Conservation (phyloP, 179 eudicot species). For the Heliamphora pulchella region DNA sequence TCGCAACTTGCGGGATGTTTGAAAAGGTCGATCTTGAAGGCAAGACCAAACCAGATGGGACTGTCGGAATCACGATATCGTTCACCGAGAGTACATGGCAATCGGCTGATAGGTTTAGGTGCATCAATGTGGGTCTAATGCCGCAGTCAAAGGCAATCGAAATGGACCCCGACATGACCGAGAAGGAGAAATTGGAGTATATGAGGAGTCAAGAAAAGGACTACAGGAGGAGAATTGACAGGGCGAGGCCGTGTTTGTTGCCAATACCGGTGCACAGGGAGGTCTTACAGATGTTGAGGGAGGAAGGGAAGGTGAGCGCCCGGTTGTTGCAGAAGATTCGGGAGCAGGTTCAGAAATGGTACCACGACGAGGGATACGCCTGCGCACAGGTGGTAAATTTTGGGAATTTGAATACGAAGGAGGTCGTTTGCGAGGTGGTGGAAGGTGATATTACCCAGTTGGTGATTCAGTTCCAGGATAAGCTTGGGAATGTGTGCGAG, state of each 20-base stretch:
- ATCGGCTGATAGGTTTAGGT: constrained; percentile 59
- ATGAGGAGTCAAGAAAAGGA: constrained; percentile 60
- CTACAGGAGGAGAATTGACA: constrained; percentile 63
- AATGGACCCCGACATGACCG: constrained; percentile 81
- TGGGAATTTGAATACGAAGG: constrained; percentile 85
- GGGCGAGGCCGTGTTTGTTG: constrained; percentile 69
- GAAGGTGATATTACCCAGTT: constrained; percentile 93
- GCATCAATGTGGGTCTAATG: constrained; percentile 91
- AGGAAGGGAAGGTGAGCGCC: constrained; percentile 64
- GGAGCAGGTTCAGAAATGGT: constrained; percentile 91
- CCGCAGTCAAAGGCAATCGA: constrained; percentile 69
- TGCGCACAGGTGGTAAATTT: constrained; percentile 93
- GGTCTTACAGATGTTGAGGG: constrained; percentile 55
- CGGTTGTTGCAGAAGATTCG: constrained; percentile 74
- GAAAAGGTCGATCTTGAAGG: constrained; percentile 78
- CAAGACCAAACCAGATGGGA: constrained; percentile 75
- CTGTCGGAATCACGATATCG: constrained; percentile 47
- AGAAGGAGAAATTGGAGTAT: constrained; percentile 64
- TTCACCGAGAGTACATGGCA: constrained; percentile 81
- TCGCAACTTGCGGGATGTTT: constrained; percentile 82
- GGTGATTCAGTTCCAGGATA: constrained; percentile 88
- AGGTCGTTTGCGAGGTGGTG: constrained; percentile 92
- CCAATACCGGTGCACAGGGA: constrained; percentile 49
- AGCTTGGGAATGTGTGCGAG: constrained; percentile 90
- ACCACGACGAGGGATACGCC: constrained; percentile 85